phyloP scores from a whole-genome alignment of 2,329 filamentous ascomycete genomes.

The Beauveria sp. region DNA sequence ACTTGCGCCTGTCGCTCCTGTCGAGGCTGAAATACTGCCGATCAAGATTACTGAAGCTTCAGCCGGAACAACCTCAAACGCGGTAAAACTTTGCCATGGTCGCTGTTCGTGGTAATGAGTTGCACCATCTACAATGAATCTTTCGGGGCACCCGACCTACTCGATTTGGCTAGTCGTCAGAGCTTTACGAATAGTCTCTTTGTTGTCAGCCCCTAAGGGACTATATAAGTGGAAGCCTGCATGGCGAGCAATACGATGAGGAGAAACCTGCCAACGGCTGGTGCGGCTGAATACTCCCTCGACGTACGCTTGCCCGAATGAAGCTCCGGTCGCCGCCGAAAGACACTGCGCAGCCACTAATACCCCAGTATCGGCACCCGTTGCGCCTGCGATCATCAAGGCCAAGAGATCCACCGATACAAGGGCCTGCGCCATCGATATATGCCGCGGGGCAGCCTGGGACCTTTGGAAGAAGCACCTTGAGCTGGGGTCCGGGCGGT shows the following conservation, averaged over 20 bases:
- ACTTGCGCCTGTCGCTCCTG: background rate
- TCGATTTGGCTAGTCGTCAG: background rate
- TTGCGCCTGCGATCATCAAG: slow-evolving; percentile 1
- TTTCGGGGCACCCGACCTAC: background rate
- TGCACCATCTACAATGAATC: background rate
- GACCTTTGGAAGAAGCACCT: background rate
- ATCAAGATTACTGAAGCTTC: background rate
- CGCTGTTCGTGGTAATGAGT: background rate
- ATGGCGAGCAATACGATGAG: slow-evolving; percentile 9
- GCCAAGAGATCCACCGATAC: slow-evolving; percentile 5
- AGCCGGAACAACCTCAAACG: background rate
- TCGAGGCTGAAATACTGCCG: background rate
- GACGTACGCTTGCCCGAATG: background rate
- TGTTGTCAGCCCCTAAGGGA: background rate
- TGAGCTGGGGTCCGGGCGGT: background rate
- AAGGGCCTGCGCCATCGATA: background rate
- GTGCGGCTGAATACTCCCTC: slow-evolving; percentile 1
- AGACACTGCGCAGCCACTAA: background rate
- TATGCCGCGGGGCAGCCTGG: background rate
- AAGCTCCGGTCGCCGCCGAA: slow-evolving; percentile 3
- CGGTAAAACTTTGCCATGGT: background rate
- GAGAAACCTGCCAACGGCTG: background rate
- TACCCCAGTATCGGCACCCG: background rate
- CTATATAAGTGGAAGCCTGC: background rate
- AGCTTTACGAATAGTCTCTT: background rate